These are phyloP conservation scores for Hypoxylon trugodes DNA, from an alignment of 495 filamentous ascomycete species.

Conservation along the genomic window DNA sequence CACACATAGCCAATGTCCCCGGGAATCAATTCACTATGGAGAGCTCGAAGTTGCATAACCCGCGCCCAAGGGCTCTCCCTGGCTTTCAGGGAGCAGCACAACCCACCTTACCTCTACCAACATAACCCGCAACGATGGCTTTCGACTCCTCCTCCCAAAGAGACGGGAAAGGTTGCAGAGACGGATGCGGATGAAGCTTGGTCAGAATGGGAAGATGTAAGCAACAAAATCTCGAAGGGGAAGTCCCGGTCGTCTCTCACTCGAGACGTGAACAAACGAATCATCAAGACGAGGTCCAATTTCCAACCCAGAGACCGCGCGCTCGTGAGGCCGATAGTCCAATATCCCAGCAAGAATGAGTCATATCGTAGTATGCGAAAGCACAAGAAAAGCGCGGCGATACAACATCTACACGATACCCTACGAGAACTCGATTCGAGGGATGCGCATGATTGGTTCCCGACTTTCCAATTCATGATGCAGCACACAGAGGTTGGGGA, in stretches of 20 bases:
- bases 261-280: background rate
- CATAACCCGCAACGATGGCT: conserved; percentile 21
- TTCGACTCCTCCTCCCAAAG: background rate
- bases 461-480: conserved; percentile 35
- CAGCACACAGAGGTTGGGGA: conserved; percentile 32
- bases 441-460: conserved; percentile 1
- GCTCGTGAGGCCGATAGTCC: conserved; percentile 15
- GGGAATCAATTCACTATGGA: conserved; percentile 50
- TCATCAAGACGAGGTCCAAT: conserved; percentile 9
- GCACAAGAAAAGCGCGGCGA: conserved; percentile 17
- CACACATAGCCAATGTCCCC: conserved; percentile 54
- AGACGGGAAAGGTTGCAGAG: too few species aligned
- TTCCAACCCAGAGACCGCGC: background rate
- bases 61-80: conserved; percentile 42
- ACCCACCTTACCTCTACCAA: conserved; percentile 5
- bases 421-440: background rate
- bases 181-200: too few species aligned
- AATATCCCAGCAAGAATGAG: conserved; percentile 5
- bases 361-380: conserved; percentile 24
- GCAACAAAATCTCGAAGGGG: background rate
- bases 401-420: conserved; percentile 16
- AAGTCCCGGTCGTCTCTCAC: background rate
- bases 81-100: conserved; percentile 45
- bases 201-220: background rate
- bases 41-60: conserved; percentile 38